Base-by-base conservation (phyloP, 2,329 filamentous ascomycete genomes). In the Bipolaris oryzae region DNA sequence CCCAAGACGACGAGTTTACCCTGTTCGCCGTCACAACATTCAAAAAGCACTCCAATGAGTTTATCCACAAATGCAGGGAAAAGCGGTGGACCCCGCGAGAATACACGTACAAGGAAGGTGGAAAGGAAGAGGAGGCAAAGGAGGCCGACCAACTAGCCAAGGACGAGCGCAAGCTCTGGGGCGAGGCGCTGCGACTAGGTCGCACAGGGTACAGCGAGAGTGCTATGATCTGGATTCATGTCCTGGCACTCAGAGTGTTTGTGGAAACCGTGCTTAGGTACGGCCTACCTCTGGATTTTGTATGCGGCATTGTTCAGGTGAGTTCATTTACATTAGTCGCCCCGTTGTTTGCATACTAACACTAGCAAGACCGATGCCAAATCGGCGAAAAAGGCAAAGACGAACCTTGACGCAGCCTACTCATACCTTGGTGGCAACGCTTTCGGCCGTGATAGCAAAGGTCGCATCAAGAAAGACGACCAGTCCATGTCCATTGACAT, bases 221-320 rank as follows among this genome's bases (percentile, higher is more conserved):
- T 61, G 92, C 96, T 64, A 96, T 96, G 91, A 89, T 94, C 51
- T 96, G 93, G 92, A 85, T 96, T 47, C 95, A 99, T 74, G 90
- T 96, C 25, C 82, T 98, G 71, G 90, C 93, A 6, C 79, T 99
- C 69, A 84, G 95, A 51, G 93, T 98, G 18, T 99, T 98, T 77
- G 95, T 99, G 18, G 95, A 99, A 83, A 96, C 93, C 5, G 95
- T 99, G n/a, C 81, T 99, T 72, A 87, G 95, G 64, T 99, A 99
- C 73, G 95, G 95, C 25, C 78, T 99, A 68, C 95, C 95, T 45
- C 79, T 97, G 62, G 90, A 96, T 67, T 99, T 94, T 77, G 88
- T 96, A 46, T 90, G 89, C 66, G 91, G 88, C 15, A 79, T 97
- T 64, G 81, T 98, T 60, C 89, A 91, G 88, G 93, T 96, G 60